Evolutionary conservation across 2,329 filamentous ascomycete genomes (phyloP), one percentile per base, ranked within the genome.

Genomic region (Amphichorda felina): DNA sequence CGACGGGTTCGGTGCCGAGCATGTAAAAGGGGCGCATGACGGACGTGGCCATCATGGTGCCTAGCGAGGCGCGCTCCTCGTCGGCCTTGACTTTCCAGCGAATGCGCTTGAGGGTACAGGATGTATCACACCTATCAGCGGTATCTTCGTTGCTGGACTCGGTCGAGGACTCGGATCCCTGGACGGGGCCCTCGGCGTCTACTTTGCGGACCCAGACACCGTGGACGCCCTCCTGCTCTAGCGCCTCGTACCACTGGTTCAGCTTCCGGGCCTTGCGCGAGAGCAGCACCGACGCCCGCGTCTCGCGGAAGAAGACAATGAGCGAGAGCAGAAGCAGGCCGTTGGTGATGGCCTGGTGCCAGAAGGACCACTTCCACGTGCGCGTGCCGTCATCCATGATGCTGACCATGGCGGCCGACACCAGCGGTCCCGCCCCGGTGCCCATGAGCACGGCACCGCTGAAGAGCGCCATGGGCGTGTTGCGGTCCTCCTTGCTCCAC

Each of bases 381-480:
- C 50, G 40, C 0, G 49, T 55, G 7, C 53, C 45, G 8, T 59
- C 47, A 1, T 59, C 68, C 34, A 73, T 66, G 25, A 3, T 5
- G 16, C 82, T 61, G 0, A 79, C 73, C 41, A 95, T 75, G 31
- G 79, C 73, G 1, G 82, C 75, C 4, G 71, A 72, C 1, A 87
- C 61, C 6, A 94, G 50, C 0, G 87, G 87, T 0, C 87, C 88
- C 1, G 81, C 60, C 0, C 86, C 86, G 0, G 86, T 93, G 1
- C 86, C 89, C 8, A 81, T 68, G 0, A 95, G 61, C 0, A 86
- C 87, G 4, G 68, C 66, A 1, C 81, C 84, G n/a, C 81, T 82
- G 54, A 94, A 95, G 0, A 94, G 53, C 0, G 85, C 80, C 89
- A 95, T 94, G 0, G 88, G 83, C 0, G 81, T 86, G 47, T 95